Evolutionary conservation across 192 early-diverging fungal genomes (phyloP), one percentile per base, ranked within the genome.

Genomic region (Coemansia sp.): DNA sequence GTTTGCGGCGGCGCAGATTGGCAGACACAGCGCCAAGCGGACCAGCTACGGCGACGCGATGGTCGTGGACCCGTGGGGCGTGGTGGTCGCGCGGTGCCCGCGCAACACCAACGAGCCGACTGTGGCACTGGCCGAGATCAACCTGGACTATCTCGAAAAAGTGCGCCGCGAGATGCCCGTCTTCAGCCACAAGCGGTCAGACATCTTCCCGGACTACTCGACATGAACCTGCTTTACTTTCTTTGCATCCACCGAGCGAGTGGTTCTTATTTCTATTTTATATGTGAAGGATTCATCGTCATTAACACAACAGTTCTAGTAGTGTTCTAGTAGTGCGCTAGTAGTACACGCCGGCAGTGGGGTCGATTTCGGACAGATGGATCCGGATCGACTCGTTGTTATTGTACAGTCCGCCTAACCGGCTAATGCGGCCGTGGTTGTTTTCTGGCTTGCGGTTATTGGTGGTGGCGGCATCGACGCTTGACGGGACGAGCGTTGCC

Each of bases 51-150:
- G 91, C 6, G 79, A 90, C 50, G 79, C 91, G 22, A 86, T 90
- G 88, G 86, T 93, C 46, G 80, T 90, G 15, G 87, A 90, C 63
- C 90, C 91, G 8, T 93, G 89, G 89, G 91, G 91, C 4, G 68
- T 77, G 2, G 75, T 93, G 2, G 29, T 90, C 5, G 87, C 87
- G 11, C 76, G 78, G 44, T 87, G 85, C 43, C 48, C 79, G 47
- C 67, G 67, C 48, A 79, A 81, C 25, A 56, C 67, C 17, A 58
- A n/a, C 6, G 75, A 83, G 36, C 80, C 87, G 2, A 64, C 52
- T 0, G n/a, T 93, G 15, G 86, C 83, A 2, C 52, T 84, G 2
- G 87, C 84, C 0, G 73, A 81, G 23, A 75, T 93, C 36, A 83
- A 90, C 65, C 62, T 91, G 5, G 71, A 79, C 6, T 69, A 70